Evolutionary conservation across 495 filamentous ascomycete species (phyloP).

Genomic region (Talaromyces adpressus): DNA sequence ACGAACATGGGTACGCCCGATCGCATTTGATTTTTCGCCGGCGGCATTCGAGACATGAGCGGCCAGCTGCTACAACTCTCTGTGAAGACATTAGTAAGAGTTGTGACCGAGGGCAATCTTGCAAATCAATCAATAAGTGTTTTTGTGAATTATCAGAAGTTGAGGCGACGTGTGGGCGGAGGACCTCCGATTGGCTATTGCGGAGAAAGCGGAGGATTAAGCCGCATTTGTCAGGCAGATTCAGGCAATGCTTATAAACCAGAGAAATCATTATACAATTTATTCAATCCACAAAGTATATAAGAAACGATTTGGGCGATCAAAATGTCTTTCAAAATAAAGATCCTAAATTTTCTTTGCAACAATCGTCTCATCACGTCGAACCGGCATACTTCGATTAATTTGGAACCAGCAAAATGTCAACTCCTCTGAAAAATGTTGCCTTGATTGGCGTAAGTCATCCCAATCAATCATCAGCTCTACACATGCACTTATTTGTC

Average conservation of each 20-base stretch:
- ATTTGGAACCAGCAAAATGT: neutral
- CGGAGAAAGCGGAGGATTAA: slow-evolving; percentile 6
- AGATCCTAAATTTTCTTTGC: neutral
- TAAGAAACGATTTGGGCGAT: neutral
- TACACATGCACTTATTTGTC: neutral
- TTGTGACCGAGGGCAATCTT: neutral
- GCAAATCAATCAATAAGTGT: neutral
- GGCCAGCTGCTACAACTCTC: slow-evolving; percentile 11
- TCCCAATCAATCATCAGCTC: neutral
- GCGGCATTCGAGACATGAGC: slow-evolving; percentile 45
- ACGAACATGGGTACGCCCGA: slow-evolving; percentile 36
- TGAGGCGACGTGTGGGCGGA: neutral
- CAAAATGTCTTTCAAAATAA: neutral
- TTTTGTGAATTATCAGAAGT: neutral
- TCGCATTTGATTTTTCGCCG: slow-evolving; percentile 52
- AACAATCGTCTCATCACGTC: neutral
- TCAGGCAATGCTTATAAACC: neutral
- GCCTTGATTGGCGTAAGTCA: slow-evolving; percentile 20
- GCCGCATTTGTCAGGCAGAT: slow-evolving; percentile 1
- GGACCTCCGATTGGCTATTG: slow-evolving; percentile 2
- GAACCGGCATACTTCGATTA: neutral
- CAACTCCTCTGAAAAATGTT: slow-evolving; percentile 19
- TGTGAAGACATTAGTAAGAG: neutral
- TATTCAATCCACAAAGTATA: neutral
- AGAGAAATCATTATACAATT: neutral